Conservation (phyloP, 768 basidiomycete genomes). For the Xerocomellus chrysenteron region DNA sequence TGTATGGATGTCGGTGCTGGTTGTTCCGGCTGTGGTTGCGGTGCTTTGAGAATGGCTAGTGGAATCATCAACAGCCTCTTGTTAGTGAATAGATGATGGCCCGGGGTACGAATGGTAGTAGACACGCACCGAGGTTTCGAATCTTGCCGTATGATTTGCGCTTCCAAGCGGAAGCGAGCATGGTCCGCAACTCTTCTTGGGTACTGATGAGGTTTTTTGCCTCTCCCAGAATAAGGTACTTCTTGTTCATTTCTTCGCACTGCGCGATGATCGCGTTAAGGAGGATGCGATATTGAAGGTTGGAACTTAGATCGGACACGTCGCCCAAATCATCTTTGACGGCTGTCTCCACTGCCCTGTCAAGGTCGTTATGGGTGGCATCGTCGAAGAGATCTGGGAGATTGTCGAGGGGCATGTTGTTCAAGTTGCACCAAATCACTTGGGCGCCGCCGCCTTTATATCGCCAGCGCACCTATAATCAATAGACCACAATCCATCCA, state of each 20-base stretch:
- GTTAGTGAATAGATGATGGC: background rate
- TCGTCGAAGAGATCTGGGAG: background rate
- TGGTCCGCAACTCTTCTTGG: background rate
- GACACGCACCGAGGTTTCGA: slow-evolving; percentile 4
- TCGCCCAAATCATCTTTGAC: too few relatives aligned
- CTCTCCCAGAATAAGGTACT: background rate
- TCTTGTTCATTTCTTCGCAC: background rate
- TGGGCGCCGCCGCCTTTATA: background rate
- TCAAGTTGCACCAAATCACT: too few relatives aligned
- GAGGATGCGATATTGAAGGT: too few relatives aligned
- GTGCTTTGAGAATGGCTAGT: background rate
- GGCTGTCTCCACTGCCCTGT: background rate
- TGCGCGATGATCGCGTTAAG: background rate
- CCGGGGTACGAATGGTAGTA: too few relatives aligned
- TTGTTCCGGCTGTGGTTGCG: background rate
- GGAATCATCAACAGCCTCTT: background rate
- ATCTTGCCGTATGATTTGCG: slow-evolving; percentile 2
- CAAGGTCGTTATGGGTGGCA: background rate
- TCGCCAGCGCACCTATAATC: too few relatives aligned
- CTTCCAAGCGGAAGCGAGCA: slow-evolving; percentile 1
- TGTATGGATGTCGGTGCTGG: too few relatives aligned
- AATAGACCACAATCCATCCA: background rate
- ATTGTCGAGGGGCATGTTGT: background rate
- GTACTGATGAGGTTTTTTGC: background rate
- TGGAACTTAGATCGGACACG: too few relatives aligned